Percentiles rank a stretch among this genome's conserved stretches.
These are phyloP conservation scores for Schizonepeta tenuifolia DNA, from an alignment of 257 asterid species.

Conservation along the genomic window DNA sequence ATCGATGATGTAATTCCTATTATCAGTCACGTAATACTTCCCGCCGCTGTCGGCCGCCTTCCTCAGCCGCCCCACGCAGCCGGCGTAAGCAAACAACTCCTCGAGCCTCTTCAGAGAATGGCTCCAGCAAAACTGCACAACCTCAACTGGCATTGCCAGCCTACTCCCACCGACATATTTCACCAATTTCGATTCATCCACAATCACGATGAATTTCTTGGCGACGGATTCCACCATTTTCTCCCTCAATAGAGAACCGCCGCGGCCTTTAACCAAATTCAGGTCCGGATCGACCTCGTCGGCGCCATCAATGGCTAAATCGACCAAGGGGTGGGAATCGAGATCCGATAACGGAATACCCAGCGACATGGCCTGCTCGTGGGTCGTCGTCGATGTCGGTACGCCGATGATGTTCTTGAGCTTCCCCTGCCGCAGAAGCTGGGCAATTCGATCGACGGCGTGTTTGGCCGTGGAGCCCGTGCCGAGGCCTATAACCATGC, in stretches of 20 bases:
- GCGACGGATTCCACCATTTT: conserved; percentile 62
- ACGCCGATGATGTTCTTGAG: conserved; percentile 58
- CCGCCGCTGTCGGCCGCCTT: conserved; percentile 5
- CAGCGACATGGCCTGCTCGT: conserved; percentile 58
- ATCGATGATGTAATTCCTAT: conserved; percentile 61
- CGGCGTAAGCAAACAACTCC: conserved; percentile 48
- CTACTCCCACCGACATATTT: conserved; percentile 59
- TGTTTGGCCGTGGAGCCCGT: conserved; percentile 71
- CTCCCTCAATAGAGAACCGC: conserved; percentile 62
- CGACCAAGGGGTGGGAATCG: conserved; percentile 57
- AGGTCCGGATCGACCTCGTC: conserved; percentile 65
- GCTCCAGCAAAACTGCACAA: conserved; percentile 68
- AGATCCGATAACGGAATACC: conserved; percentile 70
- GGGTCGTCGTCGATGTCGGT: conserved; percentile 58
- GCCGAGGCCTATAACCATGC: conserved; percentile 69
- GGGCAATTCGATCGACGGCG: conserved; percentile 64
- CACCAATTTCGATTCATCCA: conserved; percentile 68
- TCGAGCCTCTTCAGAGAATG: conserved; percentile 57
- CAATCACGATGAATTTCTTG: conserved; percentile 58
- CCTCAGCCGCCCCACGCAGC: conserved; percentile 62
- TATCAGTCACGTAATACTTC: conserved; percentile 61
- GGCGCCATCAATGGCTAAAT: conserved; percentile 73
- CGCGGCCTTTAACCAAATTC: conserved; percentile 76
- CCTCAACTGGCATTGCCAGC: conserved; percentile 76
- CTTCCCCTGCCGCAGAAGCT: conserved; percentile 51